Percentiles rank a stretch among this genome's conserved stretches.
These are phyloP conservation scores for Ceratocystis albifundus DNA, from an alignment of 2,329 filamentous ascomycete species.

Conservation along the genomic window DNA sequence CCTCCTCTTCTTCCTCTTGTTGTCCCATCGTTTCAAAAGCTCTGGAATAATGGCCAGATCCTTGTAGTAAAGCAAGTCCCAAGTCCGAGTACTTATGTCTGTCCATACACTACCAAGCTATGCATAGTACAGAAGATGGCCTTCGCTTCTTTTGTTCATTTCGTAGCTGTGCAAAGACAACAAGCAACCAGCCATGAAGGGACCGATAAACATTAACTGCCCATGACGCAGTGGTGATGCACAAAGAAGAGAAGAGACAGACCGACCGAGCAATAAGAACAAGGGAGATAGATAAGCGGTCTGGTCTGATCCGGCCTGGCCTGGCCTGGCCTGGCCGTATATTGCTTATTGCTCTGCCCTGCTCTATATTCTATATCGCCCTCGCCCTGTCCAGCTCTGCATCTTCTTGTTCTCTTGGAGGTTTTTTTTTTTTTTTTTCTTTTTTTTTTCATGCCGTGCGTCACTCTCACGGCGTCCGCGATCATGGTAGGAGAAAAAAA, in stretches of 20 bases:
- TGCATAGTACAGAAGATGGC: slow-evolving; percentile 7
- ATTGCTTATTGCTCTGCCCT: too few relatives aligned
- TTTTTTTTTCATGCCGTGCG: neutral
- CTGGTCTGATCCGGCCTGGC: neutral
- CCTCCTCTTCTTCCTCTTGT: neutral
- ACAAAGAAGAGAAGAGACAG: neutral
- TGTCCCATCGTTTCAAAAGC: neutral
- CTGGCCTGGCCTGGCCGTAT: neutral
- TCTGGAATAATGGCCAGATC: neutral
- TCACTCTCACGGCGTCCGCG: neutral
- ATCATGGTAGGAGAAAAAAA: neutral
- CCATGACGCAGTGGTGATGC: neutral
- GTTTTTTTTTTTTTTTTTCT: neutral
- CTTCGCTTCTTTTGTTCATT: neutral
- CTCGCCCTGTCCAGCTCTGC: neutral
- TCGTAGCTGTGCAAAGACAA: neutral
- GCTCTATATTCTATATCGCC: too few relatives aligned
- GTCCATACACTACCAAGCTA: neutral
- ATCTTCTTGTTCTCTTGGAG: neutral
- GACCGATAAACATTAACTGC: neutral
- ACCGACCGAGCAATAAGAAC: neutral
- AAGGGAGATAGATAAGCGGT: neutral
- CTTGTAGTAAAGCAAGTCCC: too few relatives aligned
- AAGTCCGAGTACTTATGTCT: neutral
- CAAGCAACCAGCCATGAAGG: neutral